Percentiles rank a stretch among this genome's conserved stretches.
These are phyloP conservation scores for Saccharum hybrid DNA, from an alignment of 202 grass and related monocot genomes.

Conservation along the genomic window DNA sequence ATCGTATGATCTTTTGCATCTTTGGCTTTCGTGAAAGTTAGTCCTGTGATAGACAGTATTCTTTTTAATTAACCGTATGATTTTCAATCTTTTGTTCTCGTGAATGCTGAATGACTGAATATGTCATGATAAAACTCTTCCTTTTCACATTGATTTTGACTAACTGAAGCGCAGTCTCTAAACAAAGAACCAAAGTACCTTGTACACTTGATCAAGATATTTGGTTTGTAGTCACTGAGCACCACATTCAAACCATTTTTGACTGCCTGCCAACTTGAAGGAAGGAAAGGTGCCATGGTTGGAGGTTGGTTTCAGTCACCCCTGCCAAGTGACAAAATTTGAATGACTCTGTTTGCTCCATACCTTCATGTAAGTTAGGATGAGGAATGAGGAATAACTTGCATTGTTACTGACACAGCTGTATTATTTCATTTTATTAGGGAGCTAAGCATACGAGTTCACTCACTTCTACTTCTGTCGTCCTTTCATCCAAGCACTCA, in stretches of 20 bases:
- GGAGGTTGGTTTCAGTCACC: background rate
- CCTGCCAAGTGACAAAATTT: background rate
- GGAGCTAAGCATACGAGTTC: background rate
- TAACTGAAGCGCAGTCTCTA: background rate
- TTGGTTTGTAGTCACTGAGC: background rate
- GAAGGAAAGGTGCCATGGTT: too few relatives aligned
- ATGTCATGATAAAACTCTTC: background rate
- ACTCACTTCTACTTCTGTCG: background rate
- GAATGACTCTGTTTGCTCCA: constrained; percentile 26
- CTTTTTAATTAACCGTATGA: background rate
- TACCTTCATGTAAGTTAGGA: background rate
- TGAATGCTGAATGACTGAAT: background rate
- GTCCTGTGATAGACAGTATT: background rate
- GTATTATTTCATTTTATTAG: background rate
- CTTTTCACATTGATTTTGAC: constrained; percentile 18
- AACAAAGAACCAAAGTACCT: background rate
- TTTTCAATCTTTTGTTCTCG: background rate
- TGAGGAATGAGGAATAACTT: background rate
- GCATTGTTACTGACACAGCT: constrained; percentile 3
- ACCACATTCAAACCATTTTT: constrained; percentile 20
- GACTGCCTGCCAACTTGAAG: constrained; percentile 12
- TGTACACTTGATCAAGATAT: background rate
- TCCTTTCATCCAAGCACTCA: constrained; percentile 16
- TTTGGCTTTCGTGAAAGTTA: background rate
- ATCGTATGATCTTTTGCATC: background rate